A percentile compares a stretch with the other conserved stretches of the same genome.
These are phyloP conservation scores for Sanguinoderma infundibulare DNA, from an alignment of 1,284 basidiomycete genomes.

Conservation along the genomic window DNA sequence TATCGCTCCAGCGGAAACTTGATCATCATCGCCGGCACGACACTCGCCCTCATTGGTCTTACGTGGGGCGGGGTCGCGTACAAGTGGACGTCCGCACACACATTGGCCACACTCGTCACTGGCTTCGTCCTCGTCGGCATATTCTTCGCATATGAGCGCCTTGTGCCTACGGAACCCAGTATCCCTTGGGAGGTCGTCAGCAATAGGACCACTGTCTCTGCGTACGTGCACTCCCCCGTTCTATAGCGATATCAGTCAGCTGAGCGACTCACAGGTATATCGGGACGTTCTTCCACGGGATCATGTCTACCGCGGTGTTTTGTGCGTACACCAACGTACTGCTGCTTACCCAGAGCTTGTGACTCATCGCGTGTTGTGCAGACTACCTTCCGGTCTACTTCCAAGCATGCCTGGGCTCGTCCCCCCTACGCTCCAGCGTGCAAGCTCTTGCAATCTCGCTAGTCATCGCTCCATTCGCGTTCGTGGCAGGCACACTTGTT, in stretches of 20 bases:
- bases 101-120: slow-evolving; percentile 28
- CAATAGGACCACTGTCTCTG: slow-evolving; percentile 38
- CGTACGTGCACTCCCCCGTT: slow-evolving; percentile 18
- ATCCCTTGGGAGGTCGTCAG: slow-evolving; percentile 35
- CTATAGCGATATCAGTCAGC: not conserved
- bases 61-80: slow-evolving; percentile 29
- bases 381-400: slow-evolving; percentile 15
- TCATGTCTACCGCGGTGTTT: slow-evolving; percentile 11
- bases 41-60: slow-evolving; percentile 20
- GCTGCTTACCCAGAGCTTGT: no score
- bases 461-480: slow-evolving; percentile 28
- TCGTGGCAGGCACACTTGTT: slow-evolving; percentile 30
- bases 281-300: slow-evolving; percentile 23
- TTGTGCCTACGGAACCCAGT: slow-evolving; percentile 11
- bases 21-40: slow-evolving; percentile 24
- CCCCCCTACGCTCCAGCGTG: slow-evolving; percentile 6
- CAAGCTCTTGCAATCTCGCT: slow-evolving; percentile 21
- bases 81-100: slow-evolving; percentile 22
- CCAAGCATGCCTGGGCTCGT: slow-evolving; percentile 11
- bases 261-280: slow-evolving; percentile 23
- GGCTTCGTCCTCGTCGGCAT: slow-evolving; percentile 15
- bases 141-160: slow-evolving; percentile 27
- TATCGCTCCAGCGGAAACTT: slow-evolving; percentile 21
- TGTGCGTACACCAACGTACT: slow-evolving; percentile 28
- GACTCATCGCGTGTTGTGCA: no score